Base-by-base conservation (phyloP, 1,139 yeast species). In the Debaryomyces subglobosus region DNA sequence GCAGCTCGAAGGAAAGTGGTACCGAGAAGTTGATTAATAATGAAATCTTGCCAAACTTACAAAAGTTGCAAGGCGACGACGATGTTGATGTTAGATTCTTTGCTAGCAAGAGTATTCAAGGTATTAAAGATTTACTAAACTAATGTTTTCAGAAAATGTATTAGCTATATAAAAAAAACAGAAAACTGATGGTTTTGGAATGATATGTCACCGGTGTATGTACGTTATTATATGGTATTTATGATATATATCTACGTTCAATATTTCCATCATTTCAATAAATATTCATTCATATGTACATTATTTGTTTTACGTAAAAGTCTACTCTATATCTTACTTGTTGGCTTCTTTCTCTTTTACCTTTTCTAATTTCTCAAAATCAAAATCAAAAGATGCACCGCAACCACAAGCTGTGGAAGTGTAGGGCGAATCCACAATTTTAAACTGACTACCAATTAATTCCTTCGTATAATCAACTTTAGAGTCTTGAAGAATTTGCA, bases 381-480 rank as follows among this genome's bases (percentile, higher is more conserved):
- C 95, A 60, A 92, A 84, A 64, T 92, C 97, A 68, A 94, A 94
- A 49, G 97, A 89, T 20, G 96, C 81, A 0, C 99, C 99, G 69
- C 99, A 94, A 0, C 99, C 99, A 71, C 99, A 95, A 44, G 95
- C 86, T 43, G 96, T 86, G 29, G 90, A 85, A 24, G 97, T 86
- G 60, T 88, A 88, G 0, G 96, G 96, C 54, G 96, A 89, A 58
- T 91, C 96, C 23, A 86, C 84, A 42, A 95, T 87, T 64, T 91
- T 92, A 69, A 95, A 95, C 61, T 91, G 94, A 45, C 96, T 87
- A 2, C 99, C 99, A 53, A 95, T 95, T 61, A 95, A 79, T 64
- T 95, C 99, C 21, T 91, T 89, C 0, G 95, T 85, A 62, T 90
- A 95, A 60, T 92, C 97, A 41, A 95, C 74, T 37, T 88, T 89